Evolutionary conservation across 2,329 filamentous ascomycete species (phyloP).

Genomic region (Fonsecaea monophora): DNA sequence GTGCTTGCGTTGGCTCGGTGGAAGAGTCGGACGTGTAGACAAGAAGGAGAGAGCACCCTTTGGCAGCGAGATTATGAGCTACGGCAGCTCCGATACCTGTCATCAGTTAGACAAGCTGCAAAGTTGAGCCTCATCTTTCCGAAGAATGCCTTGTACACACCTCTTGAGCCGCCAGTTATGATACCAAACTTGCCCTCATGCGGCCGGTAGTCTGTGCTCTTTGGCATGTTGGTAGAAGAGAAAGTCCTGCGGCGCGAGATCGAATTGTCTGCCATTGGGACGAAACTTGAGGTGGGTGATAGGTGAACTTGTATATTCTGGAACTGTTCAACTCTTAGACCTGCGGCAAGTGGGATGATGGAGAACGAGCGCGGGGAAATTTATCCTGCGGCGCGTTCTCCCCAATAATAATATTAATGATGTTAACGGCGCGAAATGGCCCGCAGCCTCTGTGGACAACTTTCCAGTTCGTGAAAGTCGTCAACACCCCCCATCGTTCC

Average conservation of each 20-base stretch:
- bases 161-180: conserved; percentile 79
- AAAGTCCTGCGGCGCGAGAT: conserved; percentile 23
- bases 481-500: background rate
- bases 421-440: conserved; percentile 18
- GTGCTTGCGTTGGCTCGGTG: conserved; percentile 57
- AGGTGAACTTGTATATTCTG: background rate
- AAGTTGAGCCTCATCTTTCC: background rate
- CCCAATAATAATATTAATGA: background rate
- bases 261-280: conserved; percentile 26
- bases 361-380: conserved; percentile 30
- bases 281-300: background rate
- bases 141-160: conserved; percentile 52
- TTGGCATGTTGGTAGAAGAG: conserved; percentile 36
- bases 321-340: background rate
- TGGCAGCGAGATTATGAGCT: conserved; percentile 73
- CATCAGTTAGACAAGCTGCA: conserved; percentile 10
- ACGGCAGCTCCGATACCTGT: conserved; percentile 77
- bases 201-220: conserved; percentile 41
- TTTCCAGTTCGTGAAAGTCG: conserved; percentile 2
- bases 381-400: conserved; percentile 14
- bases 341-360: conserved; percentile 19
- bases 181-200: conserved; percentile 80
- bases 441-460: conserved; percentile 20
- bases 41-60: conserved; percentile 72
- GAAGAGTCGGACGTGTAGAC: conserved; percentile 74